Base-by-base conservation (phyloP, 768 basidiomycete species). In the Kwoniella europaea region DNA sequence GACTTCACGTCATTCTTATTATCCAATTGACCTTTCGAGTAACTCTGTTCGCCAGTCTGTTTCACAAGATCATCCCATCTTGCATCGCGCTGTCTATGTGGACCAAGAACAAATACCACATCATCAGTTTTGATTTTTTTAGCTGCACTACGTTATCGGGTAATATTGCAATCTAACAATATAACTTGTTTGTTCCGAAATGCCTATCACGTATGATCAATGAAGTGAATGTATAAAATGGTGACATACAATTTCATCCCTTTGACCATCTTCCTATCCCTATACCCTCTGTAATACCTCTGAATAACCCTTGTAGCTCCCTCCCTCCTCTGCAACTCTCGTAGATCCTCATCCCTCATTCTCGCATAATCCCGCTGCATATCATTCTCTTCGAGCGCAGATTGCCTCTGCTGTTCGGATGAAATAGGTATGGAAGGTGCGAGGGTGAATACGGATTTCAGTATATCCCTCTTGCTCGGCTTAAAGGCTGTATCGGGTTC, bases 31-130 rank as follows among this genome's bases (percentile, higher is more conserved):
- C 68, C 71, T 27, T 67, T 29, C 5, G 69, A 67, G 22, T 72
- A 72, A 6, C 42, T 68, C 59, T 72, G 62, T 56, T 72, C 74
- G 3, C 65, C 67, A 1, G 70, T 66, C 24, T 71, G 61, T 29
- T 76, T 74, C n/a, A 77, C 42, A 16, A 81, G 59, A 44, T 81
- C 79, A 43, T 77, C 69, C 79, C 79, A 81, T 59, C 77, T 59
- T 4, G 75, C 74, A 15, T 77, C 76, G 24, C 59, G 64, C 24
- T 75, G 68, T 59, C 27, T 27, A 27, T 27, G 27, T 27, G 27
- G 27, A 27, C 27, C 27, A 4, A 27, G 27, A 27, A 27, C 27
- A 27, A 27, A 3, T 4, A 27, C 27, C 27, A 27, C 27, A 27
- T 27, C 27, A 27, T 27, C 27, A 27, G 27, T 27, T 27, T 27